Conservation (phyloP, 75 land plant genomes). For the Pinus tabuliformis region DNA sequence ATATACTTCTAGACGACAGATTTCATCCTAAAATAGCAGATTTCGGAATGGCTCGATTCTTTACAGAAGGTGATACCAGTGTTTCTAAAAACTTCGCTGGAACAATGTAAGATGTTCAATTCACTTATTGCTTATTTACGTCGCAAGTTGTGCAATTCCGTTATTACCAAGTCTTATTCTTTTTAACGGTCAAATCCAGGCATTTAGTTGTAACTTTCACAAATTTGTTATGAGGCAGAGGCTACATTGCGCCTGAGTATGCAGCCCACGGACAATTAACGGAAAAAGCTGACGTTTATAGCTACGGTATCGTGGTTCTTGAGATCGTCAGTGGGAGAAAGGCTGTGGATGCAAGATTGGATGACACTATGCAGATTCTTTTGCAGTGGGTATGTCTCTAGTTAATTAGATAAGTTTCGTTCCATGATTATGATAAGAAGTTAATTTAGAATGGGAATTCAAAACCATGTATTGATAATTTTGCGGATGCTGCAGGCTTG, state of each 20-base stretch:
- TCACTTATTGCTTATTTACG: too few relatives aligned
- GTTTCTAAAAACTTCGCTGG: constrained; percentile 38
- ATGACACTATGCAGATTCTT: neutral
- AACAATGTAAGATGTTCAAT: constrained; percentile 8
- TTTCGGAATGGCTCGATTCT: constrained; percentile 45
- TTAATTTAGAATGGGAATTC: too few relatives aligned
- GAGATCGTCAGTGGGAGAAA: constrained; percentile 28
- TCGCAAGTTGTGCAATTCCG: too few relatives aligned
- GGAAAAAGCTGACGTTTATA: constrained; percentile 26
- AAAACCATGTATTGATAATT: neutral
- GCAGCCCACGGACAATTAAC: constrained; percentile 4
- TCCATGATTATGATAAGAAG: neutral
- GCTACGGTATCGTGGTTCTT: constrained; percentile 22
- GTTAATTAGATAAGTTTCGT: neutral
- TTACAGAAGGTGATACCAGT: constrained; percentile 25
- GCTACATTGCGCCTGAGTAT: too few relatives aligned
- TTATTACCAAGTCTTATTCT: too few relatives aligned
- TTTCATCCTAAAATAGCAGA: constrained; percentile 45
- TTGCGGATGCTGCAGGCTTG: constrained; percentile 20
- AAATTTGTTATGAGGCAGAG: too few relatives aligned
- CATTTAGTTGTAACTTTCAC: too few relatives aligned
- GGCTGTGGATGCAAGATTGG: too few relatives aligned
- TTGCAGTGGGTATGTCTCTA: neutral
- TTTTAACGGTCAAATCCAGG: neutral
- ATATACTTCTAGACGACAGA: constrained; percentile 38